Conservation (phyloP, 2,329 filamentous ascomycete species). For the Remersonia thermophila region DNA sequence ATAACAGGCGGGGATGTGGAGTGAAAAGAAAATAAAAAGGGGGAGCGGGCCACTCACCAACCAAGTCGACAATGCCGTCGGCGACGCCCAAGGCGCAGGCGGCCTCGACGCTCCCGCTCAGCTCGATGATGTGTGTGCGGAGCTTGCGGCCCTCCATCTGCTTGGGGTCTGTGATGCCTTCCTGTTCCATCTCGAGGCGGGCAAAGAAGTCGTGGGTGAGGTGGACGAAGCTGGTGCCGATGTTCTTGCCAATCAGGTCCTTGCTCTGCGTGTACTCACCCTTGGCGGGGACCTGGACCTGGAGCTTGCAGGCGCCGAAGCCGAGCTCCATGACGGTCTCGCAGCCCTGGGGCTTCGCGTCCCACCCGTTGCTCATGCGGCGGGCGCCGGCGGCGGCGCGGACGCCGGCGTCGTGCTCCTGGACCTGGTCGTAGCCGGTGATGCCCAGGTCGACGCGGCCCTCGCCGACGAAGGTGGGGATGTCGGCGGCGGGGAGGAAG, state of each 20-base stretch:
- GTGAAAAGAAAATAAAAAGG: not conserved
- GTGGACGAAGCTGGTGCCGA: conserved; percentile 89
- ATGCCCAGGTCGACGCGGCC: conserved; percentile 90
- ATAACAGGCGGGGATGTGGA: not conserved
- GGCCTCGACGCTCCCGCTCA: conserved; percentile 93
- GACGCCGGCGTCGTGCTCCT: conserved; percentile 67
- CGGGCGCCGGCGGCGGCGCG: conserved; percentile 35
- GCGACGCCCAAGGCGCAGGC: conserved; percentile 92
- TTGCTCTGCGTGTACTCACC: conserved; percentile 56
- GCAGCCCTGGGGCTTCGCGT: conserved; percentile 45
- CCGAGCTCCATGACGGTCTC: conserved; percentile 82
- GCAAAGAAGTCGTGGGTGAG: conserved; percentile 76
- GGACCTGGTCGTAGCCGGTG: conserved; percentile 84
- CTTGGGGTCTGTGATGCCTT: conserved; percentile 27
- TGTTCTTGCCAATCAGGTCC: conserved; percentile 80
- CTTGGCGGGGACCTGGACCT: conserved; percentile 92
- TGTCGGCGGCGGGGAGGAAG: conserved; percentile 93
- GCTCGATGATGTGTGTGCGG: conserved; percentile 80
- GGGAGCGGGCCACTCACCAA: conserved; percentile 49
- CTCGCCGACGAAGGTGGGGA: conserved; percentile 93
- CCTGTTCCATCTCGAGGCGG: conserved; percentile 50
- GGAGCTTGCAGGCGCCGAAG: conserved; percentile 83
- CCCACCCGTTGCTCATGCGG: conserved; percentile 34
- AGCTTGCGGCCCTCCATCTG: conserved; percentile 37
- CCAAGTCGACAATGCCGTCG: conserved; percentile 93